Evolutionary conservation across 116 monocot species (phyloP).

Genomic region (Papilionanthe hybrid): DNA sequence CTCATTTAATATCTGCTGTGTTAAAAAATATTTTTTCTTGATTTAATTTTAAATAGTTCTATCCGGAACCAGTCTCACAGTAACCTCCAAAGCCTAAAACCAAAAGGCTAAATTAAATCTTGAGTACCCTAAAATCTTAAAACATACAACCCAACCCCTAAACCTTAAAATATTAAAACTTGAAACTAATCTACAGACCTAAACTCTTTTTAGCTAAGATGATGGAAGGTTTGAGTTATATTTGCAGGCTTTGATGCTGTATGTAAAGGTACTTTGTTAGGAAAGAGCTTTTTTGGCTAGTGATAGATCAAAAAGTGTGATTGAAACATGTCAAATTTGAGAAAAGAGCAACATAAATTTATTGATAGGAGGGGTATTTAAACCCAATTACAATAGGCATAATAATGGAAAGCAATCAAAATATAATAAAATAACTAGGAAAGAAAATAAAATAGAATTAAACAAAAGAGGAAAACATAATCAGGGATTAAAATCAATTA

Average conservation of each 20-base stretch:
- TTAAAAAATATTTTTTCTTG: neutral
- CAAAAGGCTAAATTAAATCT: neutral
- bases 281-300: neutral
- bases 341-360: too few relatives aligned
- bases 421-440: too few relatives aligned
- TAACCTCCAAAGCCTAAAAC: neutral
- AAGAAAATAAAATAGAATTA: too few relatives aligned
- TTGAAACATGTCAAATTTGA: too few relatives aligned
- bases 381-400: too few relatives aligned
- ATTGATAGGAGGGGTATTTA: too few relatives aligned
- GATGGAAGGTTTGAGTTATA: neutral
- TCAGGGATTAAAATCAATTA: too few relatives aligned
- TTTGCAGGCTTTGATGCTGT: neutral
- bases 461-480: too few relatives aligned
- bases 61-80: too few relatives aligned
- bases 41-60: too few relatives aligned
- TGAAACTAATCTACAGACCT: neutral
- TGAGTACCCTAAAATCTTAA: neutral
- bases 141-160: neutral
- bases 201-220: neutral
- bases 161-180: neutral
- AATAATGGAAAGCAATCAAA: too few relatives aligned
- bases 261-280: neutral
- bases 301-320: too few relatives aligned
- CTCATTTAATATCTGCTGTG: neutral